Percentiles rank a stretch among this genome's conserved stretches.
Conservation (phyloP, 305 asterid genomes). For the Nicotiana rustica region DNA sequence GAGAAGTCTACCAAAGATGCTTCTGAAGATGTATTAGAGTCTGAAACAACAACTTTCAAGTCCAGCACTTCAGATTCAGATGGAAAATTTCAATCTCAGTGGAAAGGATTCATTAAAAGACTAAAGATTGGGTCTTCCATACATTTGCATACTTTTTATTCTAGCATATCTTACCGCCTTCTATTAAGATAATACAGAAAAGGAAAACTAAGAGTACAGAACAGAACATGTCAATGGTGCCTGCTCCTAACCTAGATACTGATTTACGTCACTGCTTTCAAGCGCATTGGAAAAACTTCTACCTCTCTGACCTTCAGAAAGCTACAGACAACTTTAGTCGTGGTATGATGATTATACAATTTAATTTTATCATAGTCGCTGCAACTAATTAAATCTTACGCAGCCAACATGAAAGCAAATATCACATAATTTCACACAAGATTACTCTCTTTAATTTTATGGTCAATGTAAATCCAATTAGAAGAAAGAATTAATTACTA, state of each 20-base stretch:
- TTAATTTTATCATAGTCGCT: neutral
- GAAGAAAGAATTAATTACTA: too few species aligned
- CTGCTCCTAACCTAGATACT: slow-evolving; percentile 55
- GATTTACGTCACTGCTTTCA: slow-evolving; percentile 73
- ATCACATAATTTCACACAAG: neutral
- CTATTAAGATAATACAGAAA: slow-evolving; percentile 76
- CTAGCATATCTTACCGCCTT: slow-evolving; percentile 65
- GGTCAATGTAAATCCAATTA: too few species aligned
- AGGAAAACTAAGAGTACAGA: slow-evolving; percentile 50
- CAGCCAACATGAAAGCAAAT: slow-evolving; percentile 9
- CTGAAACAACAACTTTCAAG: slow-evolving; percentile 45
- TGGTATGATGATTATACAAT: slow-evolving; percentile 19
- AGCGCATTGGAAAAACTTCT: slow-evolving; percentile 80
- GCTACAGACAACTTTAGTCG: slow-evolving; percentile 32
- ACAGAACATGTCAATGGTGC: slow-evolving; percentile 59
- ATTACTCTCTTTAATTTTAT: neutral
- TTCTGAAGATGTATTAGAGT: slow-evolving; percentile 42
- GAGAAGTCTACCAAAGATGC: slow-evolving; percentile 35
- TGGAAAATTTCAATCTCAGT: slow-evolving; percentile 39
- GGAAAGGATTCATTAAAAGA: slow-evolving; percentile 83
- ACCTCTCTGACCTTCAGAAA: slow-evolving; percentile 30
- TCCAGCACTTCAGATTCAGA: slow-evolving; percentile 42
- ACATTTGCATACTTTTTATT: slow-evolving; percentile 70
- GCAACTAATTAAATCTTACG: neutral
- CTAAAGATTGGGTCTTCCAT: slow-evolving; percentile 62